Evolutionary conservation across 2,329 filamentous ascomycete species (phyloP), one percentile per base, ranked within the genome.

Genomic region (Lecanicillium sp.): DNA sequence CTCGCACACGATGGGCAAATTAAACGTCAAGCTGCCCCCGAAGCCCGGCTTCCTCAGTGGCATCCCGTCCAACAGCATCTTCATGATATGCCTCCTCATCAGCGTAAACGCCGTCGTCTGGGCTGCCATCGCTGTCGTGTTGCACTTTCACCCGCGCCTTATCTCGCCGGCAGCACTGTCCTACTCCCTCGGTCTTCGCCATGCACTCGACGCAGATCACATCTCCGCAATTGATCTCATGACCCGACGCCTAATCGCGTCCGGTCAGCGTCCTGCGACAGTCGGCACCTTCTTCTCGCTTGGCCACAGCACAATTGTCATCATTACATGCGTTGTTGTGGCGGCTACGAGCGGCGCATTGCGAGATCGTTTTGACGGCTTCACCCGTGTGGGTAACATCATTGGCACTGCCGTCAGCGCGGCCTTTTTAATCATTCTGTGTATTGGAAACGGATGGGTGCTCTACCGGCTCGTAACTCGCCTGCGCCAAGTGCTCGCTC

Each of bases 201-300:
- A 97, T 68, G 90, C 90, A n/a, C 77, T 97, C 32, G 92, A 97
- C 55, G 92, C 90, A n/a, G 90, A 97, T 61, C 92, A 97, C 58
- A 76, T 74, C 52, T 63, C 64, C 51, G 90, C 89, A 46, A 98
- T 97, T 52, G 90, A 97, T 61, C 74, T 97, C 28, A 94, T 94
- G 81, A 97, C 92, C 1, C 76, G 92, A 3, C 80, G 90, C 6
- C 76, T 97, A 17, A 79, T 97, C 28, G 89, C 89, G 1, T 77
- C 85, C 0, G 88, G 87, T 14, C 87, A 92, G 55, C 77, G 78
- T 2, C 89, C 90, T 2, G 88, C 94, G 10, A 90, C 89, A 0
- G 90, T 97, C 2, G 92, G 90, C 31, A 95, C 87, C 1, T 97
- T 87, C 58, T 97, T 98, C 68, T 90, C 84, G 1, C 74, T 97